Evolutionary conservation across 305 asterid species (phyloP), one percentile per base, ranked within the genome.

Genomic region (Plantago coronopus): DNA sequence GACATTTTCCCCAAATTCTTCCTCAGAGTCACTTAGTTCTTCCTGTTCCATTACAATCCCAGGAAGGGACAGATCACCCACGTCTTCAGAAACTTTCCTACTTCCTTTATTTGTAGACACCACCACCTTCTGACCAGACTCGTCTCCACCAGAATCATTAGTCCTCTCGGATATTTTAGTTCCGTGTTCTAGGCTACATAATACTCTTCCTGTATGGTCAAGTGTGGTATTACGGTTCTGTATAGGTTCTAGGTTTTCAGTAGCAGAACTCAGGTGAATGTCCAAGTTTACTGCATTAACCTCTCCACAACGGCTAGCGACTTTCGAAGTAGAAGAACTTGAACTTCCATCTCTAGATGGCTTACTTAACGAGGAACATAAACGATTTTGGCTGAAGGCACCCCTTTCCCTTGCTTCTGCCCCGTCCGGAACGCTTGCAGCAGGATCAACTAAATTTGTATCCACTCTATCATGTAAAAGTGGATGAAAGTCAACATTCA

Each of bases 11-110:
- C 79, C 94, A 56, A 80, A 79, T 76, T 89, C 98, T 59, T 93
- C 99, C 63, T 89, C 99, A 8, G 99, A 89, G 70, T 89, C 97
- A 49, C 97, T 93, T 68, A 93, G 72, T 75, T 89, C 97, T 87
- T 93, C 99, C 76, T 87, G 96, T 72, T 93, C 99, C 99, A 93
- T 93, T 71, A 93, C 79, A 74, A 93, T 85, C 63, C 63, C 94
- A 54, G 84, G 91, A 69, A 79, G 71, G 63, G 90, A 76, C 69
- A 75, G 87, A 47, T 78, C 88, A 37, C 61, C 62, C 40, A 49
- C 50, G 67, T 53, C 34, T 43, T 78, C 87, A 61, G 71, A 72
- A 45, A 51, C 64, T 63, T 65, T 75, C 64, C 59, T 69, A 60
- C 70, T 75, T 56, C 72, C 76, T 72, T 66, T 74, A 68, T 72